Evolutionary conservation across 768 basidiomycete species (phyloP).

Genomic region (Amanita exitialis): DNA sequence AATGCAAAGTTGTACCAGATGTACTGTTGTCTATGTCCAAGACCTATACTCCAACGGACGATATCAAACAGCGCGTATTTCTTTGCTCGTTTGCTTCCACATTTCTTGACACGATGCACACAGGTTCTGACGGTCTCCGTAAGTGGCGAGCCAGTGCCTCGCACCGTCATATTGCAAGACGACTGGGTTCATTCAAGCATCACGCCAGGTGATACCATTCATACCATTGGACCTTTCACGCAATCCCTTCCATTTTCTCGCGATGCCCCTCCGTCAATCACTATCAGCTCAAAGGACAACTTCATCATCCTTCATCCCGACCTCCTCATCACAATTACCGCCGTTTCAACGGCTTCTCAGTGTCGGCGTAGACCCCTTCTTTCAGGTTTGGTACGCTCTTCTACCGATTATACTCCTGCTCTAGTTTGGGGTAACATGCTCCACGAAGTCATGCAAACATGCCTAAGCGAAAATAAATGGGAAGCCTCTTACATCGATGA

Average conservation of each 20-base stretch:
- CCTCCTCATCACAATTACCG: conserved; percentile 81
- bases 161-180: conserved; percentile 55
- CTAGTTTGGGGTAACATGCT: conserved; percentile 90
- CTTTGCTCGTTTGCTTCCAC: not conserved
- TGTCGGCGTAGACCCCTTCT: conserved; percentile 87
- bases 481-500: conserved; percentile 51
- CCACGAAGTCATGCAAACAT: conserved; percentile 84
- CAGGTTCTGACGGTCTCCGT: conserved; percentile 45
- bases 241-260: conserved; percentile 21
- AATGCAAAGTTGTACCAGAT: conserved; percentile 34
- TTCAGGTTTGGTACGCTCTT: conserved; percentile 46
- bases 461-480: conserved; percentile 54
- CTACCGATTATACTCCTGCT: conserved; percentile 51
- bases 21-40: conserved; percentile 38
- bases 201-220: conserved; percentile 64
- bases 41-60: conserved; percentile 20
- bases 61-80: conserved; percentile 30
- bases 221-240: conserved; percentile 49
- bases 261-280: conserved; percentile 32
- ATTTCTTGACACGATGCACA: not conserved
- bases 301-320: conserved; percentile 54
- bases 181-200: conserved; percentile 70
- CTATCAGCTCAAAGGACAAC: conserved; percentile 5
- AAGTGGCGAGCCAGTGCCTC: conserved; percentile 24
- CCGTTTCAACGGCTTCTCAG: conserved; percentile 72